Base-by-base conservation (phyloP, 805 yeast species). In the Millerago galiae region DNA sequence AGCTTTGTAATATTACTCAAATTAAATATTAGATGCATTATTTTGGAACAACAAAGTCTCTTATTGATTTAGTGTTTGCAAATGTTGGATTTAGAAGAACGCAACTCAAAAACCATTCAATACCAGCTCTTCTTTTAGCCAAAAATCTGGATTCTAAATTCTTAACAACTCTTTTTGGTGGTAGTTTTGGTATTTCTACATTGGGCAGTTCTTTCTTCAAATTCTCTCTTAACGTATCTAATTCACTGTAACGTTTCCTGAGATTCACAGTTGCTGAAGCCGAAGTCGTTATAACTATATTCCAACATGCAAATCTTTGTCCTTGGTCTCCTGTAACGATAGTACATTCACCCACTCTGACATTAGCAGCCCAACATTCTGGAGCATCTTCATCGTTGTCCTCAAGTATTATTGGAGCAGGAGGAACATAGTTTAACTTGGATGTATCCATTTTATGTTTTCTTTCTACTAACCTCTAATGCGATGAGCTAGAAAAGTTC, bases 231-330 rank as follows among this genome's bases (percentile, higher is more conserved):
- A 85, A 64, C 29, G 48, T 40, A 31, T 65, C 81, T 42, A 86
- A 72, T 41, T 85, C 91, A 36, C 77, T 72, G 55, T 81, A 85
- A 36, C 95, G 58, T 55, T 75, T 77, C 53, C 77, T 68, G 4
- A 80, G 53, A 30, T 62, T 55, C 13, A 82, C 67, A 4, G 50
- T 46, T 1, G 65, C 54, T 1, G 61, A 64, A 5, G 48, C 48
- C 6, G 52, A 32, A 2, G 72, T 69, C 14, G 61, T 63, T 17
- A 73, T 60, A 5, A 50, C 42, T 5, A 73, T 52, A 8, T 60
- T 49, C 70, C 72, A 72, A 2, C 62, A 66, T 6, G 72, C 74
- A 48, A 71, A 72, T n/a, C 62, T 56, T 13, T 65, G 62, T 4
- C 60, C 59, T 37, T 59, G 60, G 14, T 53, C 41, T 4, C 72